Base-by-base conservation (phyloP, 1,284 basidiomycete species). In the Agaricales sp. region DNA sequence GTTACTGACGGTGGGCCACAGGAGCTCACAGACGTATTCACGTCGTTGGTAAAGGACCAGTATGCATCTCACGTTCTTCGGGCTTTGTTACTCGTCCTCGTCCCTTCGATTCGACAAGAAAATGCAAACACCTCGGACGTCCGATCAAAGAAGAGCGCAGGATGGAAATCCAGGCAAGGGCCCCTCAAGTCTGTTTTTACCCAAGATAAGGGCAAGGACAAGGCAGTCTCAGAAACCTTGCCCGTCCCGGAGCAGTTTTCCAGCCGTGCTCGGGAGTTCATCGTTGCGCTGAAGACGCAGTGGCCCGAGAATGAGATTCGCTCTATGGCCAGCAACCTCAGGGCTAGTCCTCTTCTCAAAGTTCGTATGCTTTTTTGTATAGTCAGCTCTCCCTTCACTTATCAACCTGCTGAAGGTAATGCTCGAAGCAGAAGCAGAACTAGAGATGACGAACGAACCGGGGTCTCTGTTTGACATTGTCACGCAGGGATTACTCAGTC, bases 51-150 rank as follows among this genome's bases (percentile, higher is more conserved):
- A 26, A 78, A 84, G 67, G 82, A 93, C 58, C 81, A 85, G 16
- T 93, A 92, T 59, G 91, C 83, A 21, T 92, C 92, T 0, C 93
- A 95, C 57, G 87, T 92, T 35, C 56, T 94, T 45, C 82, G 92
- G 30, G 79, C 85, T 14, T 67, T 96, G 1, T 73, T 96, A 3
- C 62, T 85, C 3, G 71, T 95, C 24, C 71, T 95, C 16, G 82
- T 78, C 14, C 81, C 84, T 1, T 68, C 72, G 46, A 62, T 75
- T 13, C 58, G 65, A 4, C 60, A 65, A 2, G 64, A 71, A 39
- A 64, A 64, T 47, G 59, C 55, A 50, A 57, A 61, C 38, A 68
- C 66, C 47, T 64, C 63, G 13, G 62, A 64, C 26, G 51, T 86
- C 24, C 78, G 87, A 23, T 89, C 87, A 6, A 89, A 86, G 61